These are phyloP conservation scores for Beauveria scarabaeidicola DNA, from an alignment of 2,329 filamentous ascomycete species.

Conservation along the genomic window DNA sequence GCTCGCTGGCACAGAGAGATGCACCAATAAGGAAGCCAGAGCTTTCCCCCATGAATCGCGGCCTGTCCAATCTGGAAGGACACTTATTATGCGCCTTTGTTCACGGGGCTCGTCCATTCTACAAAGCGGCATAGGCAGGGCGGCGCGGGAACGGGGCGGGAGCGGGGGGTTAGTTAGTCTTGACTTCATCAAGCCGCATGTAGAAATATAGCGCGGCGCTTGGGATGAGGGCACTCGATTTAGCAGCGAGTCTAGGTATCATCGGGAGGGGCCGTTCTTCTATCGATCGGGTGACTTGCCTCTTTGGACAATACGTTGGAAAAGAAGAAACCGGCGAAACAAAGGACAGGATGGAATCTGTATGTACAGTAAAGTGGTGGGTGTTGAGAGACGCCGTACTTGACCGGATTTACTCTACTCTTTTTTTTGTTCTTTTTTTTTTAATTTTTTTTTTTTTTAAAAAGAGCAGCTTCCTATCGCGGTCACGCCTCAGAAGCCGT, in stretches of 20 bases:
- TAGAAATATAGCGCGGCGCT: background rate
- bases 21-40: conserved; percentile 2
- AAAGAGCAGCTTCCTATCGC: background rate
- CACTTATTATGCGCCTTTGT: background rate
- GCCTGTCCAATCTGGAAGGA: background rate
- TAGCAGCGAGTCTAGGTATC: too few relatives aligned
- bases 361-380: background rate
- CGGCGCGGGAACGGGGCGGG: background rate
- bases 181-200: background rate
- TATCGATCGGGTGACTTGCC: too few relatives aligned
- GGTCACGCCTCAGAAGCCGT: background rate
- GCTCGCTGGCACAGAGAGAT: conserved; percentile 1
- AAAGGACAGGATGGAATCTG: background rate
- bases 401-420: background rate
- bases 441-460: background rate
- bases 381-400: background rate
- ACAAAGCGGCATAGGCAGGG: background rate
- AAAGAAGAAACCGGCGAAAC: too few relatives aligned
- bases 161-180: too few relatives aligned
- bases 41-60: background rate
- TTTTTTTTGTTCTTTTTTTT: background rate
- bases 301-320: background rate
- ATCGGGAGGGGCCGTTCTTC: too few relatives aligned
- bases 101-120: background rate
- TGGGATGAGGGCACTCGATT: too few relatives aligned